phyloP scores from a whole-genome alignment of 805 yeast genomes.

The Clavispora vitiphila region DNA sequence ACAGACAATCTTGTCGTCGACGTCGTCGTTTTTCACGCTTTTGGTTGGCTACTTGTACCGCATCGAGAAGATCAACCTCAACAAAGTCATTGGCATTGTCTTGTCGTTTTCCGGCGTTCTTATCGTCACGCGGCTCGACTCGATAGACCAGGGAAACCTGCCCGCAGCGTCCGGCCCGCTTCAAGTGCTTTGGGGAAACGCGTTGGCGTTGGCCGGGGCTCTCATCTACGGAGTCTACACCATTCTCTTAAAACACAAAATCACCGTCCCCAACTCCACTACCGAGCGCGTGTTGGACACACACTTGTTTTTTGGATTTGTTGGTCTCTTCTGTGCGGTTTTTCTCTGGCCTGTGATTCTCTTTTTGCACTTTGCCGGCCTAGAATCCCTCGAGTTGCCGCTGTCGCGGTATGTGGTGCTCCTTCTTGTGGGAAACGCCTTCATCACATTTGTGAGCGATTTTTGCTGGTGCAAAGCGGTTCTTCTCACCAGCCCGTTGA shows the following conservation, averaged over 20 bases:
- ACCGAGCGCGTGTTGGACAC: conserved; percentile 77
- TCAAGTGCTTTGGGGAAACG: conserved; percentile 57
- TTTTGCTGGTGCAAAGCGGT: conserved; percentile 96
- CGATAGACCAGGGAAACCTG: conserved; percentile 21
- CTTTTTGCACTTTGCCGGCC: conserved; percentile 54
- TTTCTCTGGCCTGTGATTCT: conserved; percentile 80
- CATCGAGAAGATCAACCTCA: conserved; percentile 61
- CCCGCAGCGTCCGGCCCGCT: conserved; percentile 11
- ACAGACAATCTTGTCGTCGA: conserved; percentile 88
- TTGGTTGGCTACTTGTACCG: conserved; percentile 69
- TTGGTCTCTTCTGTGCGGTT: conserved; percentile 75
- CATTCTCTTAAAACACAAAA: conserved; percentile 69
- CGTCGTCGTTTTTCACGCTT: conserved; percentile 89
- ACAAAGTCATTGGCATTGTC: conserved; percentile 65
- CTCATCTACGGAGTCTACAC: conserved; percentile 89
- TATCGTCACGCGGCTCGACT: conserved; percentile 69
- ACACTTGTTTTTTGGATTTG: conserved; percentile 89
- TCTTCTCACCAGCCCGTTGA: conserved; percentile 86
- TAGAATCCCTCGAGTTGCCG: conserved; percentile 75
- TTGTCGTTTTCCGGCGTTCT: conserved; percentile 75
- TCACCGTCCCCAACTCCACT: conserved; percentile 37
- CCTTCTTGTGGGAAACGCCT: conserved; percentile 60
- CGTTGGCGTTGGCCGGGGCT: conserved; percentile 80
- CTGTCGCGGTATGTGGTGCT: conserved; percentile 43
- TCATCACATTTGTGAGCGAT: conserved; percentile 80